Evolutionary conservation across 148 eudicot genomes (phyloP).

Genomic region (Polygonum maritimum): DNA sequence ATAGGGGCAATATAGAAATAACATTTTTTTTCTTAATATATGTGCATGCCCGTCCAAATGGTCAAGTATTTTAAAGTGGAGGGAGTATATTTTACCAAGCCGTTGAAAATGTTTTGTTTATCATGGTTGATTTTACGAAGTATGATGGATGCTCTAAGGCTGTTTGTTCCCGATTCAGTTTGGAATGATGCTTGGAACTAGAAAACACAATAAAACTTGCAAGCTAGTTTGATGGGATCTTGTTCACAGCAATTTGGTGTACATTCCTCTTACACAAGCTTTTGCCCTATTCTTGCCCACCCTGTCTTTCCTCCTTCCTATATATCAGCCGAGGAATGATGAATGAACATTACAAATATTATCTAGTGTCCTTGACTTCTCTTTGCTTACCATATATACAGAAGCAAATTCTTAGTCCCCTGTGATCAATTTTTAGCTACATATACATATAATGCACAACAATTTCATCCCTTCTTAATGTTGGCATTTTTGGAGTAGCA

Average conservation of each 20-base stretch:
- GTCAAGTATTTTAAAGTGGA: no score
- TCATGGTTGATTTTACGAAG: no score
- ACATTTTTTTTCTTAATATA: no score
- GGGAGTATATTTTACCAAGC: no score
- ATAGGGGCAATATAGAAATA: no score
- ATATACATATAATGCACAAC: neutral
- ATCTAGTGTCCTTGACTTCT: neutral
- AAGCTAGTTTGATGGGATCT: neutral
- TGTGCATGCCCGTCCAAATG: no score
- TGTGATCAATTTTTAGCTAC: neutral
- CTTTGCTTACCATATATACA: conserved; percentile 5
- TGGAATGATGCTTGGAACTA: neutral
- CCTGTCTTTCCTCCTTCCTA: neutral
- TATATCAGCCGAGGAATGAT: neutral
- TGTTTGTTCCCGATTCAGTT: neutral
- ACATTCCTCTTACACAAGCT: neutral
- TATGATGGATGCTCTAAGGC: no score
- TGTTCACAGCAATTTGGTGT: neutral
- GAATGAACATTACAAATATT: neutral
- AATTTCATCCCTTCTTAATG: neutral
- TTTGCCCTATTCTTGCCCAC: neutral
- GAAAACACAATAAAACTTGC: neutral
- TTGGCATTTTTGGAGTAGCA: neutral
- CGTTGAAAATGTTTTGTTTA: no score
- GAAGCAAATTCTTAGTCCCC: neutral